These are phyloP conservation scores for Corylus americana DNA, from an alignment of 306 rosid species.

Conservation along the genomic window DNA sequence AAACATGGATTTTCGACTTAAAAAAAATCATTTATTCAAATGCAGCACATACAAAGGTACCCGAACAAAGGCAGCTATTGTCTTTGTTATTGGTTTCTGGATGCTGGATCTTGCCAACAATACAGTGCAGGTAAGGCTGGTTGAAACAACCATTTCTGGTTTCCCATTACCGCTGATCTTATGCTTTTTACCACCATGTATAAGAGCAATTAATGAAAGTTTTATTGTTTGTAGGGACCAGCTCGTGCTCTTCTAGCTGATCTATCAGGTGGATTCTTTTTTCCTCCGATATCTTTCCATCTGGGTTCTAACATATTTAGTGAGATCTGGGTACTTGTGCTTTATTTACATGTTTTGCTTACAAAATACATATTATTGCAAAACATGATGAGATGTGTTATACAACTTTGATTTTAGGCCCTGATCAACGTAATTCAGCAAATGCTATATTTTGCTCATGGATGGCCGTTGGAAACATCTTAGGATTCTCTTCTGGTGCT, in stretches of 20 bases:
- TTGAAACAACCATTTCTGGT: slow-evolving; percentile 21
- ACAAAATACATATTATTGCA: slow-evolving; percentile 3
- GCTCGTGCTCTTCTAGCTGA: slow-evolving; percentile 99
- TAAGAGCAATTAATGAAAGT: slow-evolving; percentile 19
- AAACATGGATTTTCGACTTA: slow-evolving; percentile 14
- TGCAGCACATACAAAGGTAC: slow-evolving; percentile 87
- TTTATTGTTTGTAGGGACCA: slow-evolving; percentile 74
- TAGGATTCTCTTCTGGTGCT: slow-evolving; percentile 95
- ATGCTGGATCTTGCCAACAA: slow-evolving; percentile 99
- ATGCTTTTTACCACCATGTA: slow-evolving; percentile 7
- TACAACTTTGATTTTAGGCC: slow-evolving; percentile 50
- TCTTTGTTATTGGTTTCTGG: slow-evolving; percentile 95
- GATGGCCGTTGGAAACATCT: slow-evolving; percentile 99
- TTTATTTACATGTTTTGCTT: background rate
- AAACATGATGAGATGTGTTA: slow-evolving; percentile 9
- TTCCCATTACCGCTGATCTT: slow-evolving; percentile 5
- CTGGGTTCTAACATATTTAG: slow-evolving; percentile 21
- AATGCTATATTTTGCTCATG: slow-evolving; percentile 97
- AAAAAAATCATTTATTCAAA: slow-evolving; percentile 32
- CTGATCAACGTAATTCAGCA: slow-evolving; percentile 88
- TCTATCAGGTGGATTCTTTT: slow-evolving; percentile 63
- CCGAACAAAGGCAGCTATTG: slow-evolving; percentile 81
- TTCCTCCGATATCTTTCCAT: slow-evolving; percentile 12
- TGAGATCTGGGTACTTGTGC: slow-evolving; percentile 25
- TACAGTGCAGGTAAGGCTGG: slow-evolving; percentile 79